Percentiles rank a stretch among this genome's conserved stretches.
Evolutionary conservation across 768 basidiomycete genomes (phyloP).

Genomic region (Russula foetens): DNA sequence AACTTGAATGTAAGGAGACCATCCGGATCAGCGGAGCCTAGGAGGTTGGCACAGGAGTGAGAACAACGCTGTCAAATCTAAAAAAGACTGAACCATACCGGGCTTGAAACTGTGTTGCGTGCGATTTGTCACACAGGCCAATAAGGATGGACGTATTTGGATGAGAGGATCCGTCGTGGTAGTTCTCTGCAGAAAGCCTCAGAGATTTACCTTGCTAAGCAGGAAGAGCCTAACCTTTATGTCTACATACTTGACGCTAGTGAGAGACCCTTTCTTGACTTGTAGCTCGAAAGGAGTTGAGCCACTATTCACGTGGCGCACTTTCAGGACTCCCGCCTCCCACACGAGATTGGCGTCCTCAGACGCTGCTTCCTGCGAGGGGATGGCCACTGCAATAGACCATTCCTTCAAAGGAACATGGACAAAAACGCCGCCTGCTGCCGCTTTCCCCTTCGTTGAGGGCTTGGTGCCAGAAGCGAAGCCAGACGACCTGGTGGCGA

Average conservation of each 20-base stretch:
- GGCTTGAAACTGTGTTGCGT: neutral
- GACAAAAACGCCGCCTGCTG: neutral
- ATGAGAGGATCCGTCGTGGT: neutral
- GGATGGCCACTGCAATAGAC: constrained; percentile 1
- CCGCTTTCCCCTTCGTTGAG: neutral
- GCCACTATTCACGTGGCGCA: neutral
- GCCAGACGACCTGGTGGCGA: constrained; percentile 3
- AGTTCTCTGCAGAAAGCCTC: neutral
- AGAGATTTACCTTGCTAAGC: neutral
- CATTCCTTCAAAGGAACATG: constrained; percentile 5
- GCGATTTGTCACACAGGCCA: neutral
- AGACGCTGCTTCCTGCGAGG: neutral
- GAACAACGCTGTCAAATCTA: neutral
- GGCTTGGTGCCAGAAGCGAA: neutral
- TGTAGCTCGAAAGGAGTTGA: constrained; percentile 6
- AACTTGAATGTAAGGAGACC: constrained; percentile 14
- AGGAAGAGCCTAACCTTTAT: neutral
- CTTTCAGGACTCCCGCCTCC: neutral
- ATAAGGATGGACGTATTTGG: neutral
- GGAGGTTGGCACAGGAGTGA: neutral
- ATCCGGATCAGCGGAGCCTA: neutral
- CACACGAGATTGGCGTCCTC: neutral
- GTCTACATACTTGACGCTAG: neutral
- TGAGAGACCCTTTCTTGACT: neutral
- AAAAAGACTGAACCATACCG: neutral